Base-by-base conservation (phyloP, 768 basidiomycete species). In the Artomyces pyxidatus region DNA sequence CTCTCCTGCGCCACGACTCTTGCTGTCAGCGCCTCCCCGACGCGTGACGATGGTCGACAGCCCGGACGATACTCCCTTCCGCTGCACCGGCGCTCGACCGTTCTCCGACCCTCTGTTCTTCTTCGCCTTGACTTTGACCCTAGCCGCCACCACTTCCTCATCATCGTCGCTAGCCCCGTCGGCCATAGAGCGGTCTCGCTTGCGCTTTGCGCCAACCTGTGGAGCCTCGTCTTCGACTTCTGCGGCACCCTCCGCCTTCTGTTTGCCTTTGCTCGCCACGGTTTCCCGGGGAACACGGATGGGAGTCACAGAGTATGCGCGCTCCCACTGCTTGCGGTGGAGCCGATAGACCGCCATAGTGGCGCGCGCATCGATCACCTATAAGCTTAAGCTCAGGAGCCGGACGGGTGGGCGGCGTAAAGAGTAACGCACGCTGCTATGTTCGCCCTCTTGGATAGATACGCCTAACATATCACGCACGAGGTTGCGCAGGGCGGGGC, bases 281-380 rank as follows among this genome's bases (percentile, higher is more conserved):
- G 12, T 43, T 25, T 35, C 28, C 27, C n/a, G n/a, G n/a, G 16
- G 37, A 11, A 52, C 45, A 29, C 46, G 53, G 35, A 50, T 40
- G 22, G 48, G 44, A 19, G 43, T 39, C 9, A 47, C 42, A 19
- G 38, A 35, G 37, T 54, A 53, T 2, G 47, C 55, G 25, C 58
- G 58, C 42, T 98, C 94, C 90, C 90, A 98, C 41, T 79, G 74
- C 45, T 80, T 81, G 57, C 86, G 83, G 64, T 93, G 76, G 16
- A 94, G 61, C 6, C 92, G 76, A 63, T 87, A 97, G 32, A 97
- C 71, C 0, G 91, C 94, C 91, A 99, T 96, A 0, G 93, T 88
- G 0, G 94, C 95, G 45, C 94, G 77, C 1, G 94, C 92, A 62
- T 98, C 94, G 16, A 80, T 88, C 4, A 97, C 83, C 94, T 96